These are phyloP conservation scores for Fusarium marasasianum DNA, from an alignment of 2,329 filamentous ascomycete genomes.

Conservation along the genomic window DNA sequence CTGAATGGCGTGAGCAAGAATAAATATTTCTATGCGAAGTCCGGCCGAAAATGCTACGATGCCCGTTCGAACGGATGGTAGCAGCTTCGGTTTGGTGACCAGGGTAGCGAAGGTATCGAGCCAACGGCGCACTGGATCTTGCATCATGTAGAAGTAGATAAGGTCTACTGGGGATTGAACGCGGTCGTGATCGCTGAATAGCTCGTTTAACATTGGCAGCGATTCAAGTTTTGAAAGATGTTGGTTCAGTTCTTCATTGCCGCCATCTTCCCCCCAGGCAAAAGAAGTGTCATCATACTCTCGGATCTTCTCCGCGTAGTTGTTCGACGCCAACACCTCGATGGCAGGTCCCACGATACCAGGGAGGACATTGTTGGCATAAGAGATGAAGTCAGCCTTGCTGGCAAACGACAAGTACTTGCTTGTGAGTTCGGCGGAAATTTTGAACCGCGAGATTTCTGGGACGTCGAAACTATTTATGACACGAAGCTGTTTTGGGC, in stretches of 20 bases:
- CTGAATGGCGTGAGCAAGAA: not conserved
- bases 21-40: not conserved
- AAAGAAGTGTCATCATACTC: not conserved
- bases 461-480: not conserved
- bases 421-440: fast-evolving
- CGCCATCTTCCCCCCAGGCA: not conserved
- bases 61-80: not conserved
- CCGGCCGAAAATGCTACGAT: no score
- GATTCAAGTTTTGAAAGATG: not conserved
- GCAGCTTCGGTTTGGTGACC: not conserved
- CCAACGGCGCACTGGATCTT: not conserved
- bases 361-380: not conserved
- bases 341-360: not conserved
- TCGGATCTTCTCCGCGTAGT: fast-evolving
- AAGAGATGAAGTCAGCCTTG: not conserved
- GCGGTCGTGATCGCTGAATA: no score
- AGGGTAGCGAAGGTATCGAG: not conserved
- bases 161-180: no score
- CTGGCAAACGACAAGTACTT: not conserved
- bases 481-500: not conserved
- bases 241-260: not conserved
- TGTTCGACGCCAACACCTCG: not conserved
- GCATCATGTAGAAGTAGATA: no score
- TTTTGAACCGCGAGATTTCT: fast-evolving
- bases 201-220: no score